Percentiles rank a stretch among this genome's conserved stretches.
Conservation (phyloP, 768 basidiomycete species). For the Cyclocybe cylindracea region DNA sequence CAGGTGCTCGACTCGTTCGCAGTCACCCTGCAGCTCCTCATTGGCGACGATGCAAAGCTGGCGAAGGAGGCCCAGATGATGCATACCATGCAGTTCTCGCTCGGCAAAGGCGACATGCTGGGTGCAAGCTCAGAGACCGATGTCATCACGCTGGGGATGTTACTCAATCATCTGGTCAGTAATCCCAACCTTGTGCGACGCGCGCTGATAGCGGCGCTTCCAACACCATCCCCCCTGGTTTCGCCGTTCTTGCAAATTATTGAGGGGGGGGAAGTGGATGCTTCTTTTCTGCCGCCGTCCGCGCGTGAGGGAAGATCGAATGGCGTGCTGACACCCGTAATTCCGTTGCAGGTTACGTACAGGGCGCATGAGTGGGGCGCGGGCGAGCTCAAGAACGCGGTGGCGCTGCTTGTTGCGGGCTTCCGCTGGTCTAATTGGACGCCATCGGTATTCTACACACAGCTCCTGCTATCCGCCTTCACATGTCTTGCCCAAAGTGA, state of each 20-base stretch:
- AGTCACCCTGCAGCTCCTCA: constrained; percentile 56
- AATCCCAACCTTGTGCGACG: constrained; percentile 1
- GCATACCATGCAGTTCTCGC: constrained; percentile 58
- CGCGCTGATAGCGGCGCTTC: background rate
- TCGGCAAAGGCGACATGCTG: constrained; percentile 58
- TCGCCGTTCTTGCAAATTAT: no score
- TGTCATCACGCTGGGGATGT: constrained; percentile 60
- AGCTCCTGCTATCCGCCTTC: constrained; percentile 64
- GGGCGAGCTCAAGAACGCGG: constrained; percentile 53
- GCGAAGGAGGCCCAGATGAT: constrained; percentile 73
- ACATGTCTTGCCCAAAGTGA: constrained; percentile 58
- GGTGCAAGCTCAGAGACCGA: constrained; percentile 66
- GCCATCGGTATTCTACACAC: constrained; percentile 64
- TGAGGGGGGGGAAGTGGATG: background rate
- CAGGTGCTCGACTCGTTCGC: constrained; percentile 61
- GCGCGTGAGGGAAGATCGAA: background rate
- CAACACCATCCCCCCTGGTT: no score
- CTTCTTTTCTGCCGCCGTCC: constrained; percentile 10
- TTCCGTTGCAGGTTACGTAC: constrained; percentile 47
- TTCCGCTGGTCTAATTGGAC: constrained; percentile 68
- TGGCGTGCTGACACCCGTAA: no score
- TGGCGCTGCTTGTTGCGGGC: constrained; percentile 53
- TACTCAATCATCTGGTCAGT: constrained; percentile 63
- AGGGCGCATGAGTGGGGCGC: constrained; percentile 64
- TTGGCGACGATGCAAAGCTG: constrained; percentile 71